Evolutionary conservation across 2,329 filamentous ascomycete species (phyloP), one percentile per base, ranked within the genome.

Genomic region (Ophiosphaerella korrae): DNA sequence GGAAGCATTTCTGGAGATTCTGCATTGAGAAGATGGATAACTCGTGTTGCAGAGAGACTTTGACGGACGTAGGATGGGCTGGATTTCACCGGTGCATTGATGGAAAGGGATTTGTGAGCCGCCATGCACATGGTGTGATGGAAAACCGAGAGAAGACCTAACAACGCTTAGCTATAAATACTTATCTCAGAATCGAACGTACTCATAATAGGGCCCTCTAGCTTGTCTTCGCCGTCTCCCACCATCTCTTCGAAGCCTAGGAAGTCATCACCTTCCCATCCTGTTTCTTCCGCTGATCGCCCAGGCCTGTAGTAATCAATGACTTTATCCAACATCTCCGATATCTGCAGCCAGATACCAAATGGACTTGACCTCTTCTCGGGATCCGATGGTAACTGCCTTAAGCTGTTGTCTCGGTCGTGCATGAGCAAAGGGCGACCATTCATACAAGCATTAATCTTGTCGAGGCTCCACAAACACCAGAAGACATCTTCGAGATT

Each of bases 71-170:
- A 80, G 1, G 81, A 83, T 4, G 78, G 70, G 5, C 77, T 79
- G 3, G 77, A 77, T 31, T 77, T 75, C 37, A 80, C 77, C 12
- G 73, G 76, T 29, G 70, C 75, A 48, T 75, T 66, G 52, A 75
- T 73, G 5, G 72, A 72, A 23, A 75, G 67, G 2, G 79, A 79
- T 36, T 82, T 80, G 64, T 82, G 81, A 3, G 82, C 83, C 2
- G 83, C 72, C 60, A 85, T 83, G 32, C 80, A 80, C 44, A 83
- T 80, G 18, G 79, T 77, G 58, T 84, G 79, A 51, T 84, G 84
- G 63, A 80, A 83, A 2, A 84, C 66, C 49, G 84, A 82, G 7
- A 84, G 67, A 5, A 82, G 73, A 12, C 75, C 78, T 80, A 18
- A 46, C 14, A 60, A 38, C 50, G 58, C 31, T 63, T 45, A 60